Evolutionary conservation across 257 asterid genomes (phyloP), one percentile per base, ranked within the genome.

Genomic region (Linaria vulgaris): DNA sequence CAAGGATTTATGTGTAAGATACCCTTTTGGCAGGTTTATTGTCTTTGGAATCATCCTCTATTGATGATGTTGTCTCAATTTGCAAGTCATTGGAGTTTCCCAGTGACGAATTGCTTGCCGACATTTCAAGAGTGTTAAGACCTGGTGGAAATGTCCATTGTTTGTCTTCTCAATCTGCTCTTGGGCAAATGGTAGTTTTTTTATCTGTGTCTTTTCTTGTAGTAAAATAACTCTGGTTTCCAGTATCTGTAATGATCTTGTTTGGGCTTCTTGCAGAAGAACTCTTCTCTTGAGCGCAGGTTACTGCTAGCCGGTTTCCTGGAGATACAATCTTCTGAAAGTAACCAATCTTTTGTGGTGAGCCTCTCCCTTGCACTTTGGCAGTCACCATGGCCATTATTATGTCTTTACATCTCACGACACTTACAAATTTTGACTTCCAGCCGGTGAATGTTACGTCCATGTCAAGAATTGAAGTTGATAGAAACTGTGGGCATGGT

Each of bases 301-400:
- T 75, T 90, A 59, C 63, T 94, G 44, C 75, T 94, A 67, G 87
- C 92, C 58, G 95, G 99, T 46, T 90, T 90, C 71, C 56, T 83
- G 79, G 96, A 90, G 69, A 72, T 87, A 23, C 67, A 74, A 67
- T 52, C 86, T 71, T 66, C 71, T 77, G 89, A 63, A 64, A 55
- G 69, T 21, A 79, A 74, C 66, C 76, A 72, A 61, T 74, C 88
- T 57, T 27, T 68, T 72, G 91, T 77, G 95, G 96, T 89, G 60
- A 41, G 88, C 78, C n/a, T 63, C 20, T 52, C 58, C 55, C 20
- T 12, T 15, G 24, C 59, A 21, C 31, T 20, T 45, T 7, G 21
- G n/a, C 7, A 16, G n/a, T 46, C 70, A 51, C 41, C 27, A 25
- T 7, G 24, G 14, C n/a, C n/a, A 58, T 27, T 24, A 8, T 37